phyloP scores from a whole-genome alignment of 2,329 filamentous ascomycete species.

The Aureobasidium vineae region DNA sequence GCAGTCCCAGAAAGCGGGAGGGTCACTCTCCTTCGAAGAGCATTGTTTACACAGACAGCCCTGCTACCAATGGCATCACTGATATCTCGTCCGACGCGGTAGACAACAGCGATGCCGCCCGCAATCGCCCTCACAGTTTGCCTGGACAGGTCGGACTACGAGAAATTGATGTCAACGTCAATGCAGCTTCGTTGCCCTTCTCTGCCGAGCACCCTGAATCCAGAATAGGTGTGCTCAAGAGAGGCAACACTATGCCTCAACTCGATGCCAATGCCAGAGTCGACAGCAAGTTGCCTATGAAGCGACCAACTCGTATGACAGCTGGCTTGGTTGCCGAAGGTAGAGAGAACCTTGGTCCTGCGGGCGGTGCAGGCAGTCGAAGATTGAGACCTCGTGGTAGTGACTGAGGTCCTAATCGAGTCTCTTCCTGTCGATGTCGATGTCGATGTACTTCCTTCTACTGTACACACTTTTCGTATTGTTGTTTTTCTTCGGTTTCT shows the following conservation, averaged over 20 bases:
- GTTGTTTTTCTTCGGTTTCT: not conserved
- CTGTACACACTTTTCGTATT: conserved; percentile 10
- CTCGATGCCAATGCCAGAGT: conserved; percentile 29
- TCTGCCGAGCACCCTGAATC: conserved; percentile 30
- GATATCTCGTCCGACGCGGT: not conserved
- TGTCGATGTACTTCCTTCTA: not conserved
- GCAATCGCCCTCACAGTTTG: conserved; percentile 34
- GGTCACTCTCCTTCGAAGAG: conserved; percentile 36
- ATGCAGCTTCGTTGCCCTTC: conserved; percentile 32
- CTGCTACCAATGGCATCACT: conserved; percentile 30
- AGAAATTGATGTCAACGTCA: conserved; percentile 51
- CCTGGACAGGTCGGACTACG: conserved; percentile 39
- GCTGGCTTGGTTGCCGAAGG: conserved; percentile 40
- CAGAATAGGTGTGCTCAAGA: conserved; percentile 41
- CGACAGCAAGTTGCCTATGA: conserved; percentile 47
- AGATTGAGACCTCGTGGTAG: conserved; percentile 47
- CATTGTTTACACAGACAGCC: conserved; percentile 38
- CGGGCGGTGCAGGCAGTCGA: conserved; percentile 41
- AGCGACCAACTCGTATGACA: conserved; percentile 43
- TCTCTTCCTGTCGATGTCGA: not conserved
- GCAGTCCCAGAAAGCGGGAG: conserved; percentile 35
- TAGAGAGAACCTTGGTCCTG: conserved; percentile 42
- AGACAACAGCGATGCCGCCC: conserved; percentile 18
- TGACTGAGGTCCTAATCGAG: conserved; percentile 44
- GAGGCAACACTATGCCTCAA: conserved; percentile 41